Percentiles rank a stretch among this genome's conserved stretches.
Conservation (phyloP, 1,284 basidiomycete genomes). For the Apiotrichum akiyoshidainum region DNA sequence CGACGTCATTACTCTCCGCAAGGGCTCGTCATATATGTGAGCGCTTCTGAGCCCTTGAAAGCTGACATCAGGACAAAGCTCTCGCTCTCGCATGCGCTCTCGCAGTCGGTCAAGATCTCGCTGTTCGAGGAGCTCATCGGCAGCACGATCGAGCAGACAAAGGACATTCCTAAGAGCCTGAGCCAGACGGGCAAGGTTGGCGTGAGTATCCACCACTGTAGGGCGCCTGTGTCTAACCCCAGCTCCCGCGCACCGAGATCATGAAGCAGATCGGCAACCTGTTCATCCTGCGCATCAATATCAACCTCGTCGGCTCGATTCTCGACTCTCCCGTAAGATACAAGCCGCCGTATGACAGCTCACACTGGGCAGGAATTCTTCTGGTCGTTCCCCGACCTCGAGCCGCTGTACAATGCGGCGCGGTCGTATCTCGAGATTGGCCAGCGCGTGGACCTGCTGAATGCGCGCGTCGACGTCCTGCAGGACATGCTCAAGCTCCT, state of each 20-base stretch:
- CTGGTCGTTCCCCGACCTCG: conserved; percentile 79
- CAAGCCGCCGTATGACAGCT: neutral
- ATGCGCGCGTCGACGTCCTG: conserved; percentile 86
- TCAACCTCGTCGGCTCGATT: conserved; percentile 92
- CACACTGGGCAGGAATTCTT: conserved; percentile 71
- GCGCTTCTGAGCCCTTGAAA: conserved; percentile 34
- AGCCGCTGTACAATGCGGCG: conserved; percentile 90
- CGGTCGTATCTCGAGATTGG: conserved; percentile 91
- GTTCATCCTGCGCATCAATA: conserved; percentile 89
- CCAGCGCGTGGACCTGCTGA: conserved; percentile 87
- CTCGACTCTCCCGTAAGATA: conserved; percentile 69
- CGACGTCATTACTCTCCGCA: conserved; percentile 92
- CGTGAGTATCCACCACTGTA: no score
- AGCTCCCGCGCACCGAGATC: conserved; percentile 66
- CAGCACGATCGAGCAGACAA: conserved; percentile 91
- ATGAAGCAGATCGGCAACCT: conserved; percentile 97
- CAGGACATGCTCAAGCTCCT: conserved; percentile 96
- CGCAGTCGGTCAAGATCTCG: conserved; percentile 96
- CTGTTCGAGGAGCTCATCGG: conserved; percentile 91
- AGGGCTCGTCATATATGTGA: conserved; percentile 92
- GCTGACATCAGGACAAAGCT: conserved; percentile 75
- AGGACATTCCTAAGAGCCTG: conserved; percentile 89
- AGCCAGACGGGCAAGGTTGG: conserved; percentile 93
- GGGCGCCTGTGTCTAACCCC: conserved; percentile 32
- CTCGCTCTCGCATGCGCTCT: conserved; percentile 87